phyloP scores from a whole-genome alignment of 2,329 filamentous ascomycete species.

The Cladosporium sp. region DNA sequence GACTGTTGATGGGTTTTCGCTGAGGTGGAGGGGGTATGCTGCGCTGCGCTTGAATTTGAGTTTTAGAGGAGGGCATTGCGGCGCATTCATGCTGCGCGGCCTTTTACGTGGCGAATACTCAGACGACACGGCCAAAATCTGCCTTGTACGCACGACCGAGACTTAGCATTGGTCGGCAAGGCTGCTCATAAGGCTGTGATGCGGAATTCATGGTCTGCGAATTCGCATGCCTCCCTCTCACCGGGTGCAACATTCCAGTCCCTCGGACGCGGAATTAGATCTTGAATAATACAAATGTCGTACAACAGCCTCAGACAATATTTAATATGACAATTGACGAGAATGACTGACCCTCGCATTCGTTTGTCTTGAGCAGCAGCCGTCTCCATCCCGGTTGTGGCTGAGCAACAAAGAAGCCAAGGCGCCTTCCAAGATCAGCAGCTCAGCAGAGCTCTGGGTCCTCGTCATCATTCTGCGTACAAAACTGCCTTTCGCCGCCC shows the following conservation, averaged over 20 bases:
- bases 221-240: background rate
- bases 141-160: background rate
- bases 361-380: background rate
- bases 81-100: background rate
- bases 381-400: conserved; percentile 9
- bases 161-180: conserved; percentile 9
- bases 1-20: background rate
- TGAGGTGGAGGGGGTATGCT: background rate
- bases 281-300: background rate
- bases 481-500: conserved; percentile 8
- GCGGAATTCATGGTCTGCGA: background rate
- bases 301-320: background rate
- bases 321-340: background rate
- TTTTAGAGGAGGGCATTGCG: background rate
- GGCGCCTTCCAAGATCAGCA: conserved; percentile 8
- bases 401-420: conserved; percentile 18
- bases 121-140: background rate
- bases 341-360: background rate
- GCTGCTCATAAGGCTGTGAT: conserved; percentile 3
- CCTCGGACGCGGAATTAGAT: background rate
- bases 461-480: conserved; percentile 15
- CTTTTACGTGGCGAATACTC: background rate
- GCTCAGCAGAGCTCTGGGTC: conserved; percentile 9
- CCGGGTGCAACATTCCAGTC: background rate
- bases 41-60: background rate